Base-by-base conservation (phyloP, 305 asterid genomes). In the Fraxinus sp. region DNA sequence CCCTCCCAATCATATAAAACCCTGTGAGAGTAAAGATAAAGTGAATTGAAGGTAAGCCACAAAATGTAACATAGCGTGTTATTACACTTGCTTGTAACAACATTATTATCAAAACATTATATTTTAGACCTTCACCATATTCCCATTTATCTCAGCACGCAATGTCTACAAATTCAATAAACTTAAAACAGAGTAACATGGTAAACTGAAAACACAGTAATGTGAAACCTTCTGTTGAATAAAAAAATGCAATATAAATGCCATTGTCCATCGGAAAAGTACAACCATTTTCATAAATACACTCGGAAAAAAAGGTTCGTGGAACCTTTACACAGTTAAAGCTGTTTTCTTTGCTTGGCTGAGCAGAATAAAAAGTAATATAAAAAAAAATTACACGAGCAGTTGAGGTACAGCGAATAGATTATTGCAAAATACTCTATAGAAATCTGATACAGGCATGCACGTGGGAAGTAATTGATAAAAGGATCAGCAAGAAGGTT, bases 401-500 rank as follows among this genome's bases (percentile, higher is more conserved):
- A 9, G 33, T 24, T 24, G 35, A 24, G 30, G 32, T 9, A 64
- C 72, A 3, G 10, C 6, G 30, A 24, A 10, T 3, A 62, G 0
- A 22, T 62, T 62, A 62, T 20, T 8, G 72, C 72, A 64, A 43
- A 64, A 64, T 22, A 22, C 33, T 24, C 35, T 9, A 7, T 22
- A 62, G 22, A 57, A 66, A 66, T 11, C n/a, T 3, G 6, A 10
- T 62, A 0, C 8, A 3, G 74, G 11, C 36, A 68, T 26, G 75
- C 14, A 68, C n/a, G 28, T 24, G 74, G n/a, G 74, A 66, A 26
- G 35, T 28, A 11, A 68, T 28, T 5, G 77, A 24, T 0, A 1
- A 39, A 86, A 85, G 95, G 97, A 93, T 92, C 97, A 93, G 95
- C 95, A 81, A 10, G 86, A 84, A 85, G 64, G 83, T 89, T 83